Percentiles rank a stretch among this genome's conserved stretches.
Evolutionary conservation across 768 basidiomycete genomes (phyloP).

Genomic region (Naganishia friedmannii): DNA sequence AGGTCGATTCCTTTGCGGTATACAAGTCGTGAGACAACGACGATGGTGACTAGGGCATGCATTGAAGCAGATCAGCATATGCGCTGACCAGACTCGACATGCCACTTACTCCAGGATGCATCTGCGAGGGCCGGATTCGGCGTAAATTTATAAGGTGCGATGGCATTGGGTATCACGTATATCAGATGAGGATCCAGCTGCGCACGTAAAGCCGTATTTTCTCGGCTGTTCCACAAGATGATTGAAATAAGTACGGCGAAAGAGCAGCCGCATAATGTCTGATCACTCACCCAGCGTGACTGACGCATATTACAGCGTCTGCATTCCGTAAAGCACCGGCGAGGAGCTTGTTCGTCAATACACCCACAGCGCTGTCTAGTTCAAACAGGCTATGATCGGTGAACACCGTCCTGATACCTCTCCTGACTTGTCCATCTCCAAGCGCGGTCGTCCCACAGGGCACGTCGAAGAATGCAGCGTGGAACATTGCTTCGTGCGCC

Average conservation of each 20-base stretch:
- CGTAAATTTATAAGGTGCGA: constrained; percentile 80
- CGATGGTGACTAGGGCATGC: constrained; percentile 75
- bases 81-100: constrained; percentile 16
- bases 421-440: not conserved
- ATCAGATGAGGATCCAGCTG: constrained; percentile 68
- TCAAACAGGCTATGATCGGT: constrained; percentile 97
- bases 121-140: constrained; percentile 57
- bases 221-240: constrained; percentile 62
- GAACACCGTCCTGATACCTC: constrained; percentile 74
- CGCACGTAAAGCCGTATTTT: constrained; percentile 89
- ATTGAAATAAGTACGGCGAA: not conserved
- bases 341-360: constrained; percentile 92
- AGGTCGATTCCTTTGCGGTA: constrained; percentile 97
- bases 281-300: constrained; percentile 78
- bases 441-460: not conserved
- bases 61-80: constrained; percentile 3
- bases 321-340: constrained; percentile 82
- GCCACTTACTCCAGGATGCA: constrained; percentile 55
- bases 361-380: constrained; percentile 94
- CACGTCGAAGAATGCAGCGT: constrained; percentile 75
- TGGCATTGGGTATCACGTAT: constrained; percentile 89
- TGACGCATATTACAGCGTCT: constrained; percentile 92
- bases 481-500: constrained; percentile 87
- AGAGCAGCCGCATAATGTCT: not conserved
- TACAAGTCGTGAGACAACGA: constrained; percentile 82